Evolutionary conservation across 2,329 filamentous ascomycete species (phyloP), one percentile per base, ranked within the genome.

Genomic region (Diaporthe ampelina): DNA sequence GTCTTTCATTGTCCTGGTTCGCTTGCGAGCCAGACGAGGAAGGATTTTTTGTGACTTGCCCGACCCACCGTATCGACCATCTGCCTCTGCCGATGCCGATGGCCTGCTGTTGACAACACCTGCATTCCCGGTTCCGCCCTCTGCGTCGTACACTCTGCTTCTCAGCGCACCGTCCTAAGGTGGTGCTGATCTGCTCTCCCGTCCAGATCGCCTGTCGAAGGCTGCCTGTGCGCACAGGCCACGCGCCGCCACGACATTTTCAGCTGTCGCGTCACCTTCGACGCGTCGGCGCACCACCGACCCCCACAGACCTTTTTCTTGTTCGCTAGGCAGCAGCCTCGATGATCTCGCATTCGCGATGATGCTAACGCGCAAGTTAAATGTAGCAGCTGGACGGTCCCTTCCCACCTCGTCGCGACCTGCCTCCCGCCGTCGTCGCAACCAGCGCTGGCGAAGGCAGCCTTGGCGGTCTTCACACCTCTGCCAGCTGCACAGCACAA

Each of bases 1-100:
- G 80, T 84, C 86, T 89, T 90, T 91, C 89, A 85, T 90, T 86
- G 81, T 85, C 80, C 71, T 80, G 81, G 78, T 83, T 83, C 84
- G 81, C 84, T 76, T 80, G 75, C 84, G 85, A 78, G 82, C 84
- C 57, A 81, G 82, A 84, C 82, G 85, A 88, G 82, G 89, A 89
- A 90, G 88, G 87, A 81, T 54, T 24, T 52, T 43, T 24, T 1
- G 21, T 17, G 21, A 9, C 37, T 1, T 40, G 37, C 37, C 37
- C 10, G 11, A 13, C 10, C 37, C 11, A 13, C 37, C 2, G 37
- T 15, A 13, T 15, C 37, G 11, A 13, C 10, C 37, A 11, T 13
- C 37, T 40, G 10, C 2, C 37, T 13, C 37, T 40, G 10, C 2
- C 37, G 11, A 40, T 40, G 11, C 10, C 37, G 15, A 13, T 15